A percentile compares a stretch with the other conserved stretches of the same genome.
phyloP scores from a whole-genome alignment of 495 filamentous ascomycete species.

The Neurospora sp. region DNA sequence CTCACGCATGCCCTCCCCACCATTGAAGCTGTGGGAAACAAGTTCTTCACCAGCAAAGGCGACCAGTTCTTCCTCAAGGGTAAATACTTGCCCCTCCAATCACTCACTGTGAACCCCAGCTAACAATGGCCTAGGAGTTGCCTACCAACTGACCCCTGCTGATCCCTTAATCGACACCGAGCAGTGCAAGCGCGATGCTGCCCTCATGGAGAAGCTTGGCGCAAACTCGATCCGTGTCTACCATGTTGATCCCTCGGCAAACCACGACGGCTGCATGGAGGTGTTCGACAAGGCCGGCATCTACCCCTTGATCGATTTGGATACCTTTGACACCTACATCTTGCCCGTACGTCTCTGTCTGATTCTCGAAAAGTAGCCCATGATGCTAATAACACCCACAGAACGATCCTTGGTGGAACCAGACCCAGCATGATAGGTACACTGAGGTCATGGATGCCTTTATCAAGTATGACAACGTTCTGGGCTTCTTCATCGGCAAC shows the following conservation, averaged over 20 bases:
- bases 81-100: conserved; percentile 14
- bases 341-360: conserved; percentile 44
- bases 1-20: conserved; percentile 35
- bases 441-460: conserved; percentile 69
- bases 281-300: conserved; percentile 63
- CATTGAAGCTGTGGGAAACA: conserved; percentile 64
- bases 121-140: conserved; percentile 8
- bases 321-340: conserved; percentile 74
- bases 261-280: conserved; percentile 66
- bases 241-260: conserved; percentile 60
- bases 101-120: not conserved
- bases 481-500: conserved; percentile 80
- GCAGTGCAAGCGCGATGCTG: conserved; percentile 71
- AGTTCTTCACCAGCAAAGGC: conserved; percentile 72
- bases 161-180: conserved; percentile 66
- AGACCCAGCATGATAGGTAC: conserved; percentile 56
- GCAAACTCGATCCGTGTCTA: conserved; percentile 84
- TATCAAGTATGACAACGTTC: conserved; percentile 64
- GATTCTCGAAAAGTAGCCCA: conserved; percentile 2
- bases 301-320: conserved; percentile 73
- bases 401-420: conserved; percentile 55
- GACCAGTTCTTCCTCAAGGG: conserved; percentile 78
- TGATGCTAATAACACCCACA: conserved; percentile 15
- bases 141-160: conserved; percentile 23
- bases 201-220: conserved; percentile 68